Evolutionary conservation across 306 rosid genomes (phyloP).

Genomic region (Citrullus colocynthis): DNA sequence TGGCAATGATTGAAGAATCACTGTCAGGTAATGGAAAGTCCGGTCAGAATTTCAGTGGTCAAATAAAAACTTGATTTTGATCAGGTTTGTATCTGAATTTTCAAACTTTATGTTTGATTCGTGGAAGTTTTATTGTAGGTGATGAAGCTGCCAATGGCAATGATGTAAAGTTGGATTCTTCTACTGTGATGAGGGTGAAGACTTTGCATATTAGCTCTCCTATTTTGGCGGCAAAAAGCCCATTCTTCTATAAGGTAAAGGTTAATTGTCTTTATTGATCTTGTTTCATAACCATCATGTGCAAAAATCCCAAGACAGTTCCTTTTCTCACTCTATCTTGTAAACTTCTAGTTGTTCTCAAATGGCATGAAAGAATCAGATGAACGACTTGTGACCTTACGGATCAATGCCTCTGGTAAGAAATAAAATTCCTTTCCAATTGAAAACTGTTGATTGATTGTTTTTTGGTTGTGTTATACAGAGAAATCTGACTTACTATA

Average conservation of each 20-base stretch:
- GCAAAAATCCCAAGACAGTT: neutral
- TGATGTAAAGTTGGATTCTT: slow-evolving; percentile 59
- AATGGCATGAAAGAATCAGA: slow-evolving; percentile 98
- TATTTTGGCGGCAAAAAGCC: slow-evolving; percentile 95
- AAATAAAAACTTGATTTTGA: slow-evolving; percentile 24
- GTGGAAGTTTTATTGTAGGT: slow-evolving; percentile 29
- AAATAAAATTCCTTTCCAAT: neutral
- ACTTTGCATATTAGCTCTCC: slow-evolving; percentile 92
- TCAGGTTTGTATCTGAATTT: neutral
- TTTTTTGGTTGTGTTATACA: neutral
- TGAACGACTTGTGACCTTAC: slow-evolving; percentile 67
- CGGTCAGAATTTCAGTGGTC: neutral
- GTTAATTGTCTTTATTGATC: neutral
- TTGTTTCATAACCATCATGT: neutral
- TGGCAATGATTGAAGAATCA: slow-evolving; percentile 74
- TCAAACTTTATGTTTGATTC: neutral
- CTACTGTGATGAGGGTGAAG: slow-evolving; percentile 54
- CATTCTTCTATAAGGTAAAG: slow-evolving; percentile 79
- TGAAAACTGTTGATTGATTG: neutral
- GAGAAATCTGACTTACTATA: neutral
- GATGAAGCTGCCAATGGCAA: slow-evolving; percentile 73
- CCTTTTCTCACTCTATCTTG: slow-evolving; percentile 3
- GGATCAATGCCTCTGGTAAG: slow-evolving; percentile 80
- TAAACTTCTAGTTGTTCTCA: slow-evolving; percentile 56
- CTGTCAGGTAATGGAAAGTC: slow-evolving; percentile 44